A percentile compares a stretch with the other conserved stretches of the same genome.
Conservation (phyloP, 495 filamentous ascomycete genomes). For the Cladorrhinum samala region DNA sequence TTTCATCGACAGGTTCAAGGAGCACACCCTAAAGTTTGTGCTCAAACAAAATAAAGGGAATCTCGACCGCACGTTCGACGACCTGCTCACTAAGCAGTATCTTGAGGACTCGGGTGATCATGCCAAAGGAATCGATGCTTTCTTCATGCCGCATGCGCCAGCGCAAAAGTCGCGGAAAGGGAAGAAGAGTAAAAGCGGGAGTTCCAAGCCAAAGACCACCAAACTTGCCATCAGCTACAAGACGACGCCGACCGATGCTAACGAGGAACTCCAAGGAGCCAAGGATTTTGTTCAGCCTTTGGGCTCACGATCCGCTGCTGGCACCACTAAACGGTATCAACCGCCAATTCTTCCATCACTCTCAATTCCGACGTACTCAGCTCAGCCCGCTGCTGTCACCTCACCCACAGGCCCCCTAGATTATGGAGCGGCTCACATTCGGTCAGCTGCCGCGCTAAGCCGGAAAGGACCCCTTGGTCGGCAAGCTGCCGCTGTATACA, state of each 20-base stretch:
- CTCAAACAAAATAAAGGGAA: constrained; percentile 60
- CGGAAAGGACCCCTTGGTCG: constrained; percentile 36
- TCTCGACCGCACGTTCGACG: constrained; percentile 67
- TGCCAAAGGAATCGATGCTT: constrained; percentile 75
- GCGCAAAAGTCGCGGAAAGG: constrained; percentile 42
- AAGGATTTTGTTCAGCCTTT: constrained; percentile 12
- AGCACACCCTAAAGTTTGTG: constrained; percentile 55
- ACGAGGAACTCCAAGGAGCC: constrained; percentile 22
- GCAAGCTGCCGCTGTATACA: constrained; percentile 35
- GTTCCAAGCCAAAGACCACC: constrained; percentile 10
- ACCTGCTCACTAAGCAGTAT: constrained; percentile 68
- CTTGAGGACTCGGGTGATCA: constrained; percentile 55
- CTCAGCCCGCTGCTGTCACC: neutral
- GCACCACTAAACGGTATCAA: neutral
- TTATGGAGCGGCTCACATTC: constrained; percentile 10
- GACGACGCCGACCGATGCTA: constrained; percentile 15
- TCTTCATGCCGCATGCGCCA: constrained; percentile 45
- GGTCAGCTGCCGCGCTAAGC: constrained; percentile 25
- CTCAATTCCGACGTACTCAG: neutral
- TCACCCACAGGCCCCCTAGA: neutral
- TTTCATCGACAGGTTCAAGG: constrained; percentile 57
- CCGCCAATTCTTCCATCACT: neutral
- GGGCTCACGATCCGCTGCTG: neutral
- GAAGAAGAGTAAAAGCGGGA: constrained; percentile 31
- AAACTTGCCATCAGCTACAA: constrained; percentile 20